Evolutionary conservation across 176 grass and related monocot species (phyloP).

Genomic region (Neostapfia colusana): DNA sequence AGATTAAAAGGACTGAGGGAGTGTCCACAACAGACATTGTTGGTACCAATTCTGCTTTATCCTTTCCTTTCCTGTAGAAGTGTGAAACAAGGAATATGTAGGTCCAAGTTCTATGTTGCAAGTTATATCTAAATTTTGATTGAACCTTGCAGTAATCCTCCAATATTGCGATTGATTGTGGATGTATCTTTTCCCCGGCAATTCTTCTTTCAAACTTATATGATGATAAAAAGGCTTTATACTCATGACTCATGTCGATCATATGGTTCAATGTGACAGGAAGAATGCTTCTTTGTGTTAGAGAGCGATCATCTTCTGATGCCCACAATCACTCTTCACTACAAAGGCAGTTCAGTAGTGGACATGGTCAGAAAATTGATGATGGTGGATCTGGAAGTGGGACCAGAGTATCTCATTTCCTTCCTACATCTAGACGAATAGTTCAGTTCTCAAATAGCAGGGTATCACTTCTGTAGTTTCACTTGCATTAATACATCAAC

Average conservation of each 20-base stretch:
- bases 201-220: background rate
- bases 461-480: slow-evolving; percentile 43
- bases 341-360: slow-evolving; percentile 92
- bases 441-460: slow-evolving; percentile 96
- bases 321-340: slow-evolving; percentile 67
- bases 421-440: slow-evolving; percentile 88
- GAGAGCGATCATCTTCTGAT: slow-evolving; percentile 69
- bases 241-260: slow-evolving; percentile 4
- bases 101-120: background rate
- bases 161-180: background rate
- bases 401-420: slow-evolving; percentile 87
- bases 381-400: slow-evolving; percentile 48
- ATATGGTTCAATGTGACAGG: slow-evolving; percentile 41
- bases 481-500: background rate
- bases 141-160: background rate
- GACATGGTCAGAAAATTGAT: slow-evolving; percentile 65
- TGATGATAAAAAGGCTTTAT: background rate
- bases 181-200: background rate
- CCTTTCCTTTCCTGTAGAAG: slow-evolving; percentile 23
- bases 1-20: slow-evolving; percentile 92
- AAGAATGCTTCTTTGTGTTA: slow-evolving; percentile 93
- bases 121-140: background rate
- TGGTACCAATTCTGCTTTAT: slow-evolving; percentile 54
- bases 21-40: slow-evolving; percentile 92
- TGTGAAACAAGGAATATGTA: slow-evolving; percentile 23